phyloP scores from a whole-genome alignment of 805 yeast genomes.

The Candida namnaoensis region DNA sequence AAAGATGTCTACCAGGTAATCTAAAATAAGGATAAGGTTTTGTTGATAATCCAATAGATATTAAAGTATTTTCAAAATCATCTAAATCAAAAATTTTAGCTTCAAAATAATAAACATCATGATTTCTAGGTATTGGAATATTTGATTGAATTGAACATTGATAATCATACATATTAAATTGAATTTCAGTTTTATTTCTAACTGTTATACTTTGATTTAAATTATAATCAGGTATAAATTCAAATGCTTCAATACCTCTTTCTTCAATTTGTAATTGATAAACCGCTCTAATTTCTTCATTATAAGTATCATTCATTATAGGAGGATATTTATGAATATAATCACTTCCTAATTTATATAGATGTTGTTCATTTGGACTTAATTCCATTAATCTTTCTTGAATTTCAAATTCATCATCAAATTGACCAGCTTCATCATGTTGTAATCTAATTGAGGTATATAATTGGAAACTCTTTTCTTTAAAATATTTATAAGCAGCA shows the following conservation, averaged over 20 bases:
- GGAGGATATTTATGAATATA: background rate
- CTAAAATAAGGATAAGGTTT: conserved; percentile 92
- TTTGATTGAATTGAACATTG: conserved; percentile 71
- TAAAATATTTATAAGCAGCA: no score
- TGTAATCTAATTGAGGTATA: background rate
- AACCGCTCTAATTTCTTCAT: conserved; percentile 12
- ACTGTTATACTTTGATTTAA: conserved; percentile 8
- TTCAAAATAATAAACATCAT: conserved; percentile 86
- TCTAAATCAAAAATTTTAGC: conserved; percentile 64
- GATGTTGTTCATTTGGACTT: conserved; percentile 8
- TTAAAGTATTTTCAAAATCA: conserved; percentile 22
- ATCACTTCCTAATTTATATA: conserved; percentile 29
- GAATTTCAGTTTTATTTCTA: conserved; percentile 32
- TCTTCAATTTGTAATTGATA: conserved; percentile 44
- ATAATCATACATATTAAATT: conserved; percentile 44
- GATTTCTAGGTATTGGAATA: conserved; percentile 61
- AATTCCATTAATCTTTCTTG: conserved; percentile 42
- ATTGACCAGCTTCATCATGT: background rate
- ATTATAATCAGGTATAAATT: conserved; percentile 35
- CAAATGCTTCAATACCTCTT: conserved; percentile 74
- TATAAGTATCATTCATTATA: background rate
- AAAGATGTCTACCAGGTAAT: conserved; percentile 84
- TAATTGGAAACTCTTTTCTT: no score
- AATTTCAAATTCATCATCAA: conserved; percentile 26
- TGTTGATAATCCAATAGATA: conserved; percentile 76